A percentile compares a stretch with the other conserved stretches of the same genome.
These are phyloP conservation scores for Aspergillus bombycis DNA, from an alignment of 2,329 filamentous ascomycete species.

Conservation along the genomic window DNA sequence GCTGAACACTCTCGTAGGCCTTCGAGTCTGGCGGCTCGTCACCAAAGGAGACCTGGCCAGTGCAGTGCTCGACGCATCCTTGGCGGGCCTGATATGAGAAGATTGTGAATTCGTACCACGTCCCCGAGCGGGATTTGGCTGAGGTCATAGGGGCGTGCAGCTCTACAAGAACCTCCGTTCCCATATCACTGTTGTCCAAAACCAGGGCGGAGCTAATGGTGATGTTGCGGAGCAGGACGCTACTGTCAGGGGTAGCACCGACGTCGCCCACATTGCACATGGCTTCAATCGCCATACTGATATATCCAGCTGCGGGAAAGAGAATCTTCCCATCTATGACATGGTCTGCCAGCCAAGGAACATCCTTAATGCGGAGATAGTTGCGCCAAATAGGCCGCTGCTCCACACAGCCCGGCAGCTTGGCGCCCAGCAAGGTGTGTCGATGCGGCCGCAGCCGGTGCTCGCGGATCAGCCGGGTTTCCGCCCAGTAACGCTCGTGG, in stretches of 20 bases:
- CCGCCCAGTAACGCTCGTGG: too few relatives aligned
- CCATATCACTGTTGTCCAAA: not conserved
- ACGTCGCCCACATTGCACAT: not conserved
- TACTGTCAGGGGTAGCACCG: too few relatives aligned
- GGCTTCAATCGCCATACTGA: constrained; percentile 11
- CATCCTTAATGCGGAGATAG: constrained; percentile 7
- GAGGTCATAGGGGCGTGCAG: too few relatives aligned
- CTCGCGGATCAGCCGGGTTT: not conserved
- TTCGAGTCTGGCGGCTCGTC: too few relatives aligned
- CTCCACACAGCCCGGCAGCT: not conserved
- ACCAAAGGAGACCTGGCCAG: not conserved
- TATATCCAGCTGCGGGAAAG: constrained; percentile 11
- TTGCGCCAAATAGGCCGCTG: constrained; percentile 8
- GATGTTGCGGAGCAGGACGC: too few relatives aligned
- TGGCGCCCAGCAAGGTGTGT: not conserved
- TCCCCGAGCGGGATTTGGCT: not conserved
- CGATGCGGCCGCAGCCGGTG: not conserved
- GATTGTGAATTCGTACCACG: constrained; percentile 5
- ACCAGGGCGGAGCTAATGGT: too few relatives aligned
- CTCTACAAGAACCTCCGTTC: constrained; percentile 1
- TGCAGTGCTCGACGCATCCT: constrained; percentile 2
- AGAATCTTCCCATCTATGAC: constrained; percentile 6
- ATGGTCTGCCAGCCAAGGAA: constrained; percentile 11
- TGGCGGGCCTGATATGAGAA: constrained; percentile 1
- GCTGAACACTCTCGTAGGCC: too few relatives aligned